Percentiles rank a stretch among this genome's conserved stretches.
phyloP scores from a whole-genome alignment of 129 eudicot genomes.

The Flaveria robusta region DNA sequence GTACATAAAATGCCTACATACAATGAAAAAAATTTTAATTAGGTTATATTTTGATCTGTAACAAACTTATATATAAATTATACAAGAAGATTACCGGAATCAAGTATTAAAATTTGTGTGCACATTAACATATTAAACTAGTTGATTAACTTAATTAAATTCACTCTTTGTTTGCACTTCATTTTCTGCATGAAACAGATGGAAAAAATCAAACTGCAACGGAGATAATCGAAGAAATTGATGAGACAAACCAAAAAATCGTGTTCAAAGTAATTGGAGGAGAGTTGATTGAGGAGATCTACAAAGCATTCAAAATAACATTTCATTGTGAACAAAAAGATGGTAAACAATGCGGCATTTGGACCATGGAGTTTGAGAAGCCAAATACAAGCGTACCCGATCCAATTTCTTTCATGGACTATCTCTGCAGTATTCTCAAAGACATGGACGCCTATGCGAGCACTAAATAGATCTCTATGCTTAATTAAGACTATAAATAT shows the following conservation, averaged over 20 bases:
- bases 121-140: too few relatives aligned
- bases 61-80: too few relatives aligned
- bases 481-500: background rate
- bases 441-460: background rate
- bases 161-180: background rate
- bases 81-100: too few relatives aligned
- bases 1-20: too few relatives aligned
- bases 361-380: background rate
- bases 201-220: background rate
- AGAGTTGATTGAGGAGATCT: background rate
- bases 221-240: background rate
- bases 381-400: background rate
- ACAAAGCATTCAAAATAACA: constrained; percentile 1
- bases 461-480: background rate
- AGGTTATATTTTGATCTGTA: too few relatives aligned
- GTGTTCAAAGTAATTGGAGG: background rate
- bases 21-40: too few relatives aligned
- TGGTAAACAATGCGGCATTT: background rate
- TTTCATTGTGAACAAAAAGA: background rate
- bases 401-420: background rate
- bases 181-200: background rate
- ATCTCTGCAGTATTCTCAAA: background rate
- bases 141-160: background rate
- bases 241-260: background rate
- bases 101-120: too few relatives aligned